These are phyloP conservation scores for Kernera saxatilis DNA, from an alignment of 345 rosid genomes.

Conservation along the genomic window DNA sequence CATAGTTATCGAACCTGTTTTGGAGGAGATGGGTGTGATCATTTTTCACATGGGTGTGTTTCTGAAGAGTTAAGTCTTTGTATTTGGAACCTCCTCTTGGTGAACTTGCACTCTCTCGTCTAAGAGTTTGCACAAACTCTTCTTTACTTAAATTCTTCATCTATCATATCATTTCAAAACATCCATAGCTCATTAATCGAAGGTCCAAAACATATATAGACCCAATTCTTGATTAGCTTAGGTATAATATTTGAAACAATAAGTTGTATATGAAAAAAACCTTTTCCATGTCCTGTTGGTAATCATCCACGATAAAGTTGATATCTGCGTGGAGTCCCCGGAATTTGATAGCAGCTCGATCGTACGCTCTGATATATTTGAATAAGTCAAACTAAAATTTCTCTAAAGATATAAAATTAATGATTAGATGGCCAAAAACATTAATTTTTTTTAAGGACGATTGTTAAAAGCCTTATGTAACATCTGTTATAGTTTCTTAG, in stretches of 20 bases:
- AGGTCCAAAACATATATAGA: neutral
- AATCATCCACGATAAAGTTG: slow-evolving; percentile 70
- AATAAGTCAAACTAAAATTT: neutral
- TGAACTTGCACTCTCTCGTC: slow-evolving; percentile 78
- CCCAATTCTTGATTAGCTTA: neutral
- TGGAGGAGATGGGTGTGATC: slow-evolving; percentile 3
- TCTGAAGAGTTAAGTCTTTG: slow-evolving; percentile 62
- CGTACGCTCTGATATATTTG: slow-evolving; percentile 59
- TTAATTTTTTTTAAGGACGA: neutral
- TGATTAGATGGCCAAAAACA: neutral
- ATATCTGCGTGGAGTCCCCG: slow-evolving; percentile 85
- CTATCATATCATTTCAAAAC: slow-evolving; percentile 28
- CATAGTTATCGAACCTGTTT: neutral
- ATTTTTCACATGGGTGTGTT: slow-evolving; percentile 16
- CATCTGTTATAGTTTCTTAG: neutral
- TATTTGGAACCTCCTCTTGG: slow-evolving; percentile 74
- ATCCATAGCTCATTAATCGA: neutral
- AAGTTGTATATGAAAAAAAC: slow-evolving; percentile 10
- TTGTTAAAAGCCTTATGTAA: neutral
- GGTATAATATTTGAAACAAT: neutral
- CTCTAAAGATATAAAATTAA: neutral
- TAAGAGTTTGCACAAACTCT: slow-evolving; percentile 74
- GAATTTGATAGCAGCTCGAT: slow-evolving; percentile 89
- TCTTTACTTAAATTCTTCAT: slow-evolving; percentile 63
- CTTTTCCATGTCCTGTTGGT: slow-evolving; percentile 65